phyloP scores from a whole-genome alignment of 1,284 basidiomycete species.

The Hymenochaete sp. region DNA sequence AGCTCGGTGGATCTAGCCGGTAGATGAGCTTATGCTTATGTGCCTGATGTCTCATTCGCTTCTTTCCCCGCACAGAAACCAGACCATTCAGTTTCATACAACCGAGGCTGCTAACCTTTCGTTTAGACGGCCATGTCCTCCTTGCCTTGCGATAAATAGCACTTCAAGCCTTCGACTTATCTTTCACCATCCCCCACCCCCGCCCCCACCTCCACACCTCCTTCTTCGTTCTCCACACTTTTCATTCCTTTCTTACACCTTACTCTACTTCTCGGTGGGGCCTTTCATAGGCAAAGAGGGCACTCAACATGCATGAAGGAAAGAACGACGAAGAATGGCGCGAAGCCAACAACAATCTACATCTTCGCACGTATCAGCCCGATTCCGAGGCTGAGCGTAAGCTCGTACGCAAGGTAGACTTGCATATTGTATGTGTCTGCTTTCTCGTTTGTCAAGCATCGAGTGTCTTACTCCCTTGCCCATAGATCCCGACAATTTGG shows the following conservation, averaged over 20 bases:
- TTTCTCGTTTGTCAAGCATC: slow-evolving; percentile 29
- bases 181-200: no score
- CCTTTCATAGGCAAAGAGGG: background rate
- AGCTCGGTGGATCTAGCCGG: no score
- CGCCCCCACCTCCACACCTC: background rate
- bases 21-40: no score
- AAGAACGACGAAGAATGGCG: slow-evolving; percentile 7
- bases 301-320: background rate
- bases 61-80: no score
- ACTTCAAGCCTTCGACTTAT: no score
- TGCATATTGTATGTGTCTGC: slow-evolving; percentile 53
- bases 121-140: no score
- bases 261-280: no score
- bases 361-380: slow-evolving; percentile 1
- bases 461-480: background rate
- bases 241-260: background rate
- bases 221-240: background rate
- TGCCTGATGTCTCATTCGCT: no score
- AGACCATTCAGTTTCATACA: no score
- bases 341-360: background rate
- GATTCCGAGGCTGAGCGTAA: slow-evolving; percentile 35
- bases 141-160: no score
- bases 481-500: slow-evolving; percentile 8
- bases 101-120: no score
- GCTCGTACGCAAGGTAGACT: slow-evolving; percentile 57